Evolutionary conservation across 495 filamentous ascomycete species (phyloP).

Genomic region (Lepidopterella palustris): DNA sequence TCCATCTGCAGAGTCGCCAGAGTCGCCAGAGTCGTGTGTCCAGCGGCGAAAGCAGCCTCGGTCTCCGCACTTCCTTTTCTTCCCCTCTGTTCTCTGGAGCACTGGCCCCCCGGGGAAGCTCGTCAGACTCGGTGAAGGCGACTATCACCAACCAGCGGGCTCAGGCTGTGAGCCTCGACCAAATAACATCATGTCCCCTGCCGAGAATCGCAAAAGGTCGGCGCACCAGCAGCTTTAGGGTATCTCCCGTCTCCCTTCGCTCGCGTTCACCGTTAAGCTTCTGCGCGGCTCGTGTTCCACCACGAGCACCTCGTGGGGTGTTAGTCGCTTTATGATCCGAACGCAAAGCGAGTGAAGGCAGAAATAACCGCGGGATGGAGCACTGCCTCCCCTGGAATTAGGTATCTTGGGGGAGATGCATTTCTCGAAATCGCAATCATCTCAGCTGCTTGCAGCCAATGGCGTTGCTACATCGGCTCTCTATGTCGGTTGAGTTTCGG

Average conservation of each 20-base stretch:
- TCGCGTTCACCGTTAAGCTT: background rate
- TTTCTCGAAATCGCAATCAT: background rate
- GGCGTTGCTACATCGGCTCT: constrained; percentile 12
- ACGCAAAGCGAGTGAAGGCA: constrained; percentile 9
- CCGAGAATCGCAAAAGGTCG: background rate
- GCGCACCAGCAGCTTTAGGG: background rate
- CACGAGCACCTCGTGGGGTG: background rate
- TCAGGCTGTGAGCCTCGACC: background rate
- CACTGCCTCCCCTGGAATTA: constrained; percentile 25
- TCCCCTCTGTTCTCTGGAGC: background rate
- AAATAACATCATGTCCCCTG: background rate
- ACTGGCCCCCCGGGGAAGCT: background rate
- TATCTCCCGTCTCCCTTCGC: background rate
- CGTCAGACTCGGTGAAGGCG: background rate
- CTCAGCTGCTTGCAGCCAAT: constrained; percentile 8
- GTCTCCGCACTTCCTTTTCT: background rate
- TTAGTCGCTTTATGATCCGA: background rate
- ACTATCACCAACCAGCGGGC: background rate
- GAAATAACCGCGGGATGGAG: constrained; percentile 24
- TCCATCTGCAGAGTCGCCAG: too few species aligned
- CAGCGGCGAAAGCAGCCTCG: background rate
- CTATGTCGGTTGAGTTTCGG: constrained; percentile 7
- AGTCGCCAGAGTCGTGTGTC: background rate
- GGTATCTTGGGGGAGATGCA: constrained; percentile 10
- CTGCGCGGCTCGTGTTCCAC: background rate